Percentiles rank a stretch among this genome's conserved stretches.
These are phyloP conservation scores for Zymoseptoria pseudotritici DNA, from an alignment of 2,329 filamentous ascomycete species.

Conservation along the genomic window DNA sequence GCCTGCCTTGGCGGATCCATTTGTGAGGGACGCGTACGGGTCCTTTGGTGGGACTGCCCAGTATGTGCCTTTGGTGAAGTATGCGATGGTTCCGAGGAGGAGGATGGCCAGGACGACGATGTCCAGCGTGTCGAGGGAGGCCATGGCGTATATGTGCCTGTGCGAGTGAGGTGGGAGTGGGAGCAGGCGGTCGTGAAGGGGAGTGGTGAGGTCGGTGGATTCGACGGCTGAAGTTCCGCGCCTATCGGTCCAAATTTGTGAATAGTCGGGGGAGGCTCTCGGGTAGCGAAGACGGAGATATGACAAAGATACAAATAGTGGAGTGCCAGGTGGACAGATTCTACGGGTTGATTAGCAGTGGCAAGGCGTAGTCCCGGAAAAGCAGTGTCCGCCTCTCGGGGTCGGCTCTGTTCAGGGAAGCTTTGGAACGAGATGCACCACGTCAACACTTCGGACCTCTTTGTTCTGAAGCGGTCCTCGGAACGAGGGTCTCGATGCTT, in stretches of 20 bases:
- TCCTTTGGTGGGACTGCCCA: constrained; percentile 78
- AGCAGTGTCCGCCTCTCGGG: neutral
- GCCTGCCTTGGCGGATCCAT: constrained; percentile 62
- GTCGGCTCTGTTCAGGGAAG: neutral
- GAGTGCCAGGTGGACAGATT: neutral
- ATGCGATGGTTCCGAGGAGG: constrained; percentile 79
- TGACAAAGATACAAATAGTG: neutral
- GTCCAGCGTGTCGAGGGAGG: constrained; percentile 93
- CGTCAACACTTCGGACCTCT: neutral
- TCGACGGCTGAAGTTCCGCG: neutral
- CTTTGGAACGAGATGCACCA: neutral
- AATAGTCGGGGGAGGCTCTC: neutral
- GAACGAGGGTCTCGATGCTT: neutral
- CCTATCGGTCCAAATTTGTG: neutral
- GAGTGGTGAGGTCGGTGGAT: neutral
- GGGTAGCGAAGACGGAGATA: no score
- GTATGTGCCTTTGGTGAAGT: constrained; percentile 95
- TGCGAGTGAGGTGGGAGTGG: neutral
- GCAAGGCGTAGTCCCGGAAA: no score
- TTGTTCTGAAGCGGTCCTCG: neutral
- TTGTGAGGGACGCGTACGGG: constrained; percentile 73
- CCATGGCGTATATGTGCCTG: constrained; percentile 53
- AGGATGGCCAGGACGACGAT: constrained; percentile 81
- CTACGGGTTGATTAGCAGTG: neutral
- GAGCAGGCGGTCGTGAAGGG: neutral